A percentile compares a stretch with the other conserved stretches of the same genome.
phyloP scores from a whole-genome alignment of 179 eudicot species.

The Actinidia arguta region DNA sequence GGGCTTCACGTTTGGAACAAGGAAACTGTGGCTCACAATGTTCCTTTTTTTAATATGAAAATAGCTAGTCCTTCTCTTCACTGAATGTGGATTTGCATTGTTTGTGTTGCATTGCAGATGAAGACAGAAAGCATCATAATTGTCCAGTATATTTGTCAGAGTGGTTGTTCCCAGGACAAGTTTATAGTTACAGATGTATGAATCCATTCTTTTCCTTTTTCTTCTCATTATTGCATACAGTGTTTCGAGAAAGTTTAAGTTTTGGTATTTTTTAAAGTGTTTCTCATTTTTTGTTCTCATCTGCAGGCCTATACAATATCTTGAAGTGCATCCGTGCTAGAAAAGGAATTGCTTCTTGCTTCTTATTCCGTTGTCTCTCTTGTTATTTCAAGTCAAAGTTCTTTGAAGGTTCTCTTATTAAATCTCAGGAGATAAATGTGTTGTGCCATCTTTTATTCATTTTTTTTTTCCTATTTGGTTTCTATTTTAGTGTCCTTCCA shows the following conservation, averaged over 20 bases:
- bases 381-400: not conserved
- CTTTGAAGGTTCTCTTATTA: not conserved
- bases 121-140: slow-evolving; percentile 30
- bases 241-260: not conserved
- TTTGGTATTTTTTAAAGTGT: not conserved
- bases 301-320: slow-evolving; percentile 20
- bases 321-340: slow-evolving; percentile 5
- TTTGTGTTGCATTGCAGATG: slow-evolving; percentile 30
- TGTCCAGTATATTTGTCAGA: slow-evolving; percentile 51
- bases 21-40: slow-evolving; percentile 27
- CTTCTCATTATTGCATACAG: not conserved
- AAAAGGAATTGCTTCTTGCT: not conserved
- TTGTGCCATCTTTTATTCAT: too few relatives aligned
- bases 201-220: not conserved
- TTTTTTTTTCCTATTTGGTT: not conserved
- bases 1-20: slow-evolving; percentile 52
- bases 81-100: not conserved
- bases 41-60: not conserved
- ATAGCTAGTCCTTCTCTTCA: not conserved
- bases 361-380: not conserved
- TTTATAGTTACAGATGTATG: slow-evolving; percentile 73
- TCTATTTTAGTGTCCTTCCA: not conserved
- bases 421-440: not conserved
- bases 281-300: not conserved
- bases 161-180: slow-evolving; percentile 87